Percentiles rank a stretch among this genome's conserved stretches.
Evolutionary conservation across 306 rosid species (phyloP).

Genomic region (Acmispon strigosus): DNA sequence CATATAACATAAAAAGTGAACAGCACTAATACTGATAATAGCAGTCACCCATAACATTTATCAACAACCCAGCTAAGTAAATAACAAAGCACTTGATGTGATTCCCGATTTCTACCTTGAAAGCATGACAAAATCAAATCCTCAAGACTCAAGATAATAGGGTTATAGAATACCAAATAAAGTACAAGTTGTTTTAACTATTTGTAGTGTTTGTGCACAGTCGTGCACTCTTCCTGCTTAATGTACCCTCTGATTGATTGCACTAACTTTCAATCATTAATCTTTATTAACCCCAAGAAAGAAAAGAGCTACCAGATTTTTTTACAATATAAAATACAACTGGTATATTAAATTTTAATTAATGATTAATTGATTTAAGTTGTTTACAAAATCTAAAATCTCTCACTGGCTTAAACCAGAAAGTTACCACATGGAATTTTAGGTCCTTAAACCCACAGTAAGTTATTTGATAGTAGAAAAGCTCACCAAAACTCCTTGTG

Average conservation of each 20-base stretch:
- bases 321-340: not conserved
- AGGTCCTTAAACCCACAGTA: not conserved
- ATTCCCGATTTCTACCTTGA: not conserved
- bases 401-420: not conserved
- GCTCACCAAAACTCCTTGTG: slow-evolving; percentile 81
- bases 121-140: not conserved
- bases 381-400: not conserved
- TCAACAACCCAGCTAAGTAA: not conserved
- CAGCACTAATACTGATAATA: not conserved
- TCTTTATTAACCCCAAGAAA: too few relatives aligned
- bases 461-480: slow-evolving; percentile 7
- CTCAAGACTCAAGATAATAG: not conserved
- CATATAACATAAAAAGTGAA: not conserved
- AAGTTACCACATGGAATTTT: not conserved
- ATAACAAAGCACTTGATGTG: not conserved
- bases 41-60: not conserved
- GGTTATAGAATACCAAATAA: not conserved
- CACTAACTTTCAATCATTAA: too few relatives aligned
- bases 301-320: too few relatives aligned
- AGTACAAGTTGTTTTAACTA: too few relatives aligned
- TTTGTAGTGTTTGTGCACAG: too few relatives aligned
- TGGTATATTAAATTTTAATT: not conserved
- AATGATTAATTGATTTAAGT: not conserved
- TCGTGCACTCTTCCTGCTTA: too few relatives aligned
- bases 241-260: too few relatives aligned